Evolutionary conservation across 2,329 filamentous ascomycete genomes (phyloP).

Genomic region (Claviceps sp.): DNA sequence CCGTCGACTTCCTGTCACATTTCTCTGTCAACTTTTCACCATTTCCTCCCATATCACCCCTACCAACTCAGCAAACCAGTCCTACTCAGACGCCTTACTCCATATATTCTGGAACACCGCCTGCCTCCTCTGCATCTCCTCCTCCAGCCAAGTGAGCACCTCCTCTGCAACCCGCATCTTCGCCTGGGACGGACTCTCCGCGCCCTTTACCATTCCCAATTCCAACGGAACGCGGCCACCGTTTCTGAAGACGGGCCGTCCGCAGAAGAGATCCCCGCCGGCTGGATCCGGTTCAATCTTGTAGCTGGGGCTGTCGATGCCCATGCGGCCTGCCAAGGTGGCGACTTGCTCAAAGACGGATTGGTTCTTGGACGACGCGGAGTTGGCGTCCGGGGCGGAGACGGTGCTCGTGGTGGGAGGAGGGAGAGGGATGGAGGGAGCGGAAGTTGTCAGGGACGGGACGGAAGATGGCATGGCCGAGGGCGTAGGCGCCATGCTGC

Average conservation of each 20-base stretch:
- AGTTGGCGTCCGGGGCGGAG: background rate
- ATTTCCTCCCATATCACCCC: no score
- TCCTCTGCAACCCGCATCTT: conserved; percentile 26
- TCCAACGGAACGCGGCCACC: conserved; percentile 17
- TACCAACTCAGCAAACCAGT: background rate
- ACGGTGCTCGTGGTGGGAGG: background rate
- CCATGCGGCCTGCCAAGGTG: conserved; percentile 20
- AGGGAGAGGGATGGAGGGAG: background rate
- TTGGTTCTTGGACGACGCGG: background rate
- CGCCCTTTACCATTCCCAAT: conserved; percentile 20
- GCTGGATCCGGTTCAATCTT: conserved; percentile 11
- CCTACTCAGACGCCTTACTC: background rate
- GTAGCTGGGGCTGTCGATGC: conserved; percentile 22
- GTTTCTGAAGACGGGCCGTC: conserved; percentile 20
- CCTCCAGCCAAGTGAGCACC: conserved; percentile 24
- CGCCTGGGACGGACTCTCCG: conserved; percentile 21
- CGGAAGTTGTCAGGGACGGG: background rate
- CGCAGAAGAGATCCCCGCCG: conserved; percentile 20
- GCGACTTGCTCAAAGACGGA: conserved; percentile 16
- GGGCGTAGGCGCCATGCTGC: background rate
- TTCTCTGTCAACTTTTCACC: no score
- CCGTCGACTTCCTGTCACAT: no score
- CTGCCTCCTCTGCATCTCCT: conserved; percentile 9
- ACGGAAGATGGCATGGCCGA: background rate
- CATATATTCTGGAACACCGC: conserved; percentile 3